Conservation (phyloP, 768 basidiomycete genomes). For the Pleurotus sapidus region DNA sequence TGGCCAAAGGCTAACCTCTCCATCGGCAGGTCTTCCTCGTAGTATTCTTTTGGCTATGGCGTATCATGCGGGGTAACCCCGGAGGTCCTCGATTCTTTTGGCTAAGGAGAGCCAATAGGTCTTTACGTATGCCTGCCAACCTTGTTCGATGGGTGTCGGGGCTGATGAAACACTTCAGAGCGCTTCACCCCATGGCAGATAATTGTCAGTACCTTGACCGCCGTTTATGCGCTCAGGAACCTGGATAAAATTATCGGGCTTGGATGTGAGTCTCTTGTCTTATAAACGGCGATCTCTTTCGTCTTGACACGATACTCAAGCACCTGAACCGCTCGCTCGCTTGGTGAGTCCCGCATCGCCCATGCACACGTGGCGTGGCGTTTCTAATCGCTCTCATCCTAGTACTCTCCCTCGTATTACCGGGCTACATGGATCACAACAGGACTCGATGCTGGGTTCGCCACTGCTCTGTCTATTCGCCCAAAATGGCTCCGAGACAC, state of each 20-base stretch:
- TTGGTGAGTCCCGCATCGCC: conserved; percentile 50
- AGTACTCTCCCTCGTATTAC: conserved; percentile 94
- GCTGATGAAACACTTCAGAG: conserved; percentile 34
- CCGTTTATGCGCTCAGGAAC: conserved; percentile 80
- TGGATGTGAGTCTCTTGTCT: conserved; percentile 49
- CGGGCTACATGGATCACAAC: conserved; percentile 94
- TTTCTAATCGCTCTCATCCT: conserved; percentile 5
- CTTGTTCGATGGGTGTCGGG: background rate
- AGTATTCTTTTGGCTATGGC: conserved; percentile 88
- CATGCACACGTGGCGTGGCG: background rate
- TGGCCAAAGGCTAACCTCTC: background rate
- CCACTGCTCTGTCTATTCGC: conserved; percentile 89
- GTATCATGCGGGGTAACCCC: conserved; percentile 63
- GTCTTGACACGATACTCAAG: conserved; percentile 33
- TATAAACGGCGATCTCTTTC: background rate
- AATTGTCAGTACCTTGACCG: conserved; percentile 80
- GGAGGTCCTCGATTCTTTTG: conserved; percentile 66
- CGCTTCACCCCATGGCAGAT: conserved; percentile 97
- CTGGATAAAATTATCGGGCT: conserved; percentile 84
- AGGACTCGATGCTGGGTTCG: conserved; percentile 96
- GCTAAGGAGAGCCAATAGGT: conserved; percentile 56
- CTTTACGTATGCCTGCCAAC: conserved; percentile 45
- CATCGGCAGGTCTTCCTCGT: conserved; percentile 79
- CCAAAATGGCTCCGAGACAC: conserved; percentile 91
- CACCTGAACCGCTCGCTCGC: conserved; percentile 89